Base-by-base conservation (phyloP, 805 yeast genomes). In the Cyberlindnera subsufficiens region DNA sequence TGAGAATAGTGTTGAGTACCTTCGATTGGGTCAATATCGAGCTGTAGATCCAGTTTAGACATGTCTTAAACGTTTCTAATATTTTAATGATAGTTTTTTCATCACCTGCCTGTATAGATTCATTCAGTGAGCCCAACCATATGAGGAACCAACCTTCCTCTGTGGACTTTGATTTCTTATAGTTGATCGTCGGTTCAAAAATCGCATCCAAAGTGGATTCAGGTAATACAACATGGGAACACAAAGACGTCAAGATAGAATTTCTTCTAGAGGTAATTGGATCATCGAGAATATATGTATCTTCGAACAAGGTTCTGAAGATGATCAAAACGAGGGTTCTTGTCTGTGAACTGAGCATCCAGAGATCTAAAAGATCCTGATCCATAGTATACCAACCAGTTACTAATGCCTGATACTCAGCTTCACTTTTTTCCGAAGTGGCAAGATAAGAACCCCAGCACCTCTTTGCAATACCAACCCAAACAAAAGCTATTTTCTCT, bases 341-440 rank as follows among this genome's bases (percentile, higher is more conserved):
- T 4, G 90, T 73, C 19, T 77, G 74, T 15, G 71, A 63, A 40
- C 75, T 76, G 45, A 66, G 67, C 43, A 74, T 71, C 98, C 98
- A 93, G 49, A 93, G 66, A 39, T 75, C 74, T 51, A 80, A 74
- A 34, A 93, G 68, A 51, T 82, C 82, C 14, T 71, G 65, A 56
- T 93, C 99, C 96, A 93, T 89, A 16, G 82, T 75, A 1, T 71
- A 69, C 99, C 99, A 93, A 17, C 95, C 85, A 46, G 75, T 78
- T 10, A 67, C 50, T 29, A 74, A 64, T 41, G 79, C 80, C 42
- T 72, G 69, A n/a, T 70, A 80, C 5, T 65, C 64, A 3, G 66
- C 54, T 43, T 54, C 56, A 11, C 51, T 58, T n/a, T 50, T 50
- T 17, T 60, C 66, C 30, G 53, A 56, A 3, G 49, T 42, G 10